Percentiles rank a stretch among this genome's conserved stretches.
These are phyloP conservation scores for Dictyostelium capitatum DNA, from an alignment of 78 protist species.

Conservation along the genomic window DNA sequence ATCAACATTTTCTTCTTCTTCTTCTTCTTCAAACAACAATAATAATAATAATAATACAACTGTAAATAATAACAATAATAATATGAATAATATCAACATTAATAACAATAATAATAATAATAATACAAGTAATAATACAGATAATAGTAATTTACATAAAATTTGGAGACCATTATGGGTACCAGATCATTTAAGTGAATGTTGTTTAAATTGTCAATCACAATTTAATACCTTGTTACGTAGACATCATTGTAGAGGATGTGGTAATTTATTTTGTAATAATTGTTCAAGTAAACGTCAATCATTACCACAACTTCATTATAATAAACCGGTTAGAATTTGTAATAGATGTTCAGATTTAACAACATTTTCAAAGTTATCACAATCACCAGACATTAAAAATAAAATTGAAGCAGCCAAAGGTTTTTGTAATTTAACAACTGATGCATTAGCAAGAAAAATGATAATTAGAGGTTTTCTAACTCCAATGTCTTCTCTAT, in stretches of 20 bases:
- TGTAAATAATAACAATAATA: not conserved
- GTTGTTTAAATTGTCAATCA: slow-evolving; percentile 50
- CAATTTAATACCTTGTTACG: slow-evolving; percentile 50
- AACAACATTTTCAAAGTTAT: slow-evolving; percentile 21
- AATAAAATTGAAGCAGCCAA: slow-evolving; percentile 40
- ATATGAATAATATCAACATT: not conserved
- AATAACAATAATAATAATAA: not conserved
- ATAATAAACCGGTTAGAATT: slow-evolving; percentile 74
- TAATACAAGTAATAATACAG: not conserved
- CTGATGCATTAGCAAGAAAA: slow-evolving; percentile 12
- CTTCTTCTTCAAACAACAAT: not conserved
- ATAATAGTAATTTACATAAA: slow-evolving; percentile 3
- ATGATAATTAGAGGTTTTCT: slow-evolving; percentile 39
- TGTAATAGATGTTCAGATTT: slow-evolving; percentile 59
- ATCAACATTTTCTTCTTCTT: not conserved
- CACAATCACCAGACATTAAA: not conserved
- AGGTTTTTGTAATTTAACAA: slow-evolving; percentile 37
- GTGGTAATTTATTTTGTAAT: slow-evolving; percentile 75
- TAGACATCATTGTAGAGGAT: slow-evolving; percentile 71
- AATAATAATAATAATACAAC: not conserved
- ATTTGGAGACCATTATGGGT: slow-evolving; percentile 72
- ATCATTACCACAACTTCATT: slow-evolving; percentile 58
- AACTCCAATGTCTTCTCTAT: not conserved
- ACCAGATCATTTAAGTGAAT: slow-evolving; percentile 38
- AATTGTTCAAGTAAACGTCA: slow-evolving; percentile 59